phyloP scores from a whole-genome alignment of 2,329 filamentous ascomycete species.

The Apiospora saccharicola region DNA sequence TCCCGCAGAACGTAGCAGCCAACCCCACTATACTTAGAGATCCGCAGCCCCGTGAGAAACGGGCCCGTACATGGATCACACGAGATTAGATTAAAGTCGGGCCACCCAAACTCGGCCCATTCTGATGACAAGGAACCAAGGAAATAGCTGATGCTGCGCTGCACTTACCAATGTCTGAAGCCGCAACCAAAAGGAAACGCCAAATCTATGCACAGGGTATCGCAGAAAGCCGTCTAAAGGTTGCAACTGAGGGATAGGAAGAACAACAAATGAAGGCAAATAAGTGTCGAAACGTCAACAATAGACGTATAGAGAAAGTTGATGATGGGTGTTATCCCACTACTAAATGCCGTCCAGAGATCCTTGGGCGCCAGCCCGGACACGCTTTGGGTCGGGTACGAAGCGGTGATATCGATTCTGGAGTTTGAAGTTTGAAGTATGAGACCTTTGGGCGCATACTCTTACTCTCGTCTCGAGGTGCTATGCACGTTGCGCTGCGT shows the following conservation, averaged over 20 bases:
- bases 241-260: slow-evolving; percentile 9
- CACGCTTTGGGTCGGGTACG: slow-evolving; percentile 2
- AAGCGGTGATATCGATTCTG: slow-evolving; percentile 1
- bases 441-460: slow-evolving; percentile 13
- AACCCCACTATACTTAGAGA: slow-evolving; percentile 17
- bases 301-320: not conserved
- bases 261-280: not conserved
- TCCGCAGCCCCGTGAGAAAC: slow-evolving; percentile 21
- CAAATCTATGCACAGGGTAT: slow-evolving; percentile 46
- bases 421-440: not conserved
- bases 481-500: slow-evolving; percentile 13
- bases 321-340: slow-evolving; percentile 1
- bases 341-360: slow-evolving; percentile 12
- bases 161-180: slow-evolving; percentile 37
- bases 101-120: slow-evolving; percentile 19
- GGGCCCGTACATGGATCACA: slow-evolving; percentile 22
- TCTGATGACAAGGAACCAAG: slow-evolving; percentile 25
- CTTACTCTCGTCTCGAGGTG: slow-evolving; percentile 13
- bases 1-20: slow-evolving; percentile 11
- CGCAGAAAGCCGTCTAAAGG: slow-evolving; percentile 34
- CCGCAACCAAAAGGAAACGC: slow-evolving; percentile 35
- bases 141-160: slow-evolving; percentile 25
- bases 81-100: slow-evolving; percentile 22
- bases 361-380: slow-evolving; percentile 19
- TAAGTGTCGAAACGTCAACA: slow-evolving; percentile 11